Evolutionary conservation across 805 yeast genomes (phyloP), one percentile per base, ranked within the genome.

Genomic region (Nakazawaea ishiwadae): DNA sequence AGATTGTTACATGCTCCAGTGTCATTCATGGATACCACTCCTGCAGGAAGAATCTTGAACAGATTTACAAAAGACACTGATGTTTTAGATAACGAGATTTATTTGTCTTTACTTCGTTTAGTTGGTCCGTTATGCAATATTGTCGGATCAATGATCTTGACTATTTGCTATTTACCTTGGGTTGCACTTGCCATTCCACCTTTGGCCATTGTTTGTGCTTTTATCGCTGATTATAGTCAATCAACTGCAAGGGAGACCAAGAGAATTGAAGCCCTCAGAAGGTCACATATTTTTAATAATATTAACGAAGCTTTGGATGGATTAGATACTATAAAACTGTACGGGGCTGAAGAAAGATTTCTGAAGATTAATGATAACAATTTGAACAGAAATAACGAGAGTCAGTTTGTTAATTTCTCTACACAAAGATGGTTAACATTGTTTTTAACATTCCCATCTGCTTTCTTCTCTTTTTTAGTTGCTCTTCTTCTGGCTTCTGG

Each of bases 31-130:
- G 96, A 87, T 52, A 78, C 88, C 2, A 82, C 95, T 0, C 96
- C 96, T 23, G 71, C 85, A 70, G 96, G 96, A 3, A 69, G 96
- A 50, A 77, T 88, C 44, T 65, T 88, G 53, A 87, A 86, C 59
- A 68, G 96, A 49, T 87, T 87, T 59, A 86, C 95, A 1, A 86
- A 85, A 47, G 96, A 87, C 56, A 83, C 91, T 0, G 95, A 87
- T 55, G 77, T 79, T 4, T 62, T 87, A 56, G 96, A 87, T 54
- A 85, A 84, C 54, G 90, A 83, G 58, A 66, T 86, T 50, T 77
- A 78, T 45, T 88, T 84, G 52, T 85, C 81, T 51, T 48, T 81
- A 31, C 70, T 90, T 51, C 58, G 81, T 63, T n/a, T n/a, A 68
- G 81, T 41, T 48, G 79, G 42, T 74, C 71, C 51, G 73, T 80